Evolutionary conservation across 345 rosid species (phyloP), one percentile per base, ranked within the genome.

Genomic region (Eutrema heterophyllum): DNA sequence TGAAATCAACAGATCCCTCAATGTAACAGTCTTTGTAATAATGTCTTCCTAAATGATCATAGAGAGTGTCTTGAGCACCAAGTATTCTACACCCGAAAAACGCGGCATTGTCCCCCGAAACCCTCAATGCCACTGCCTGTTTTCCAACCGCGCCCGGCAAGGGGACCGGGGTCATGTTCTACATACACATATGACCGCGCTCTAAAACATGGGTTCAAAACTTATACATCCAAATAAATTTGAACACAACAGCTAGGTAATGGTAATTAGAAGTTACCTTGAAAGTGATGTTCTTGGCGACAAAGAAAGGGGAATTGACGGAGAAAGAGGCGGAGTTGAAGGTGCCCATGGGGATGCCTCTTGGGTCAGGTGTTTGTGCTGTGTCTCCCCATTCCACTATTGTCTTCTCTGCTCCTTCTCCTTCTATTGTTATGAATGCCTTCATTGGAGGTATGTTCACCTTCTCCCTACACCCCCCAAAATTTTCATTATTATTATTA

Each of bases 341-440:
- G 2, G 97, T 92, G 7, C 99, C 99, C 77, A 90, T 45, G 4
- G 89, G 97, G 12, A 71, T 81, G 10, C 99, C 97, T 67, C 10
- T 84, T 4, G 89, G 59, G 6, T 92, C 99, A 1, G 79, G 90
- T 14, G 88, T 92, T 73, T 91, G 87, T 63, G 99, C 99, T 0
- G 92, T 95, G 85, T 95, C 99, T 60, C 97, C 97, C 97, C 97
- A 92, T 80, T 95, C 85, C 55, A 95, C 89, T 9, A 81, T 84
- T 43, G 99, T 92, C 50, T 81, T 85, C 35, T 90, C 97, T 55
- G 97, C 97, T 59, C 99, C 97, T 36, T 87, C 93, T 62, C 99
- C 99, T 85, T 90, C 76, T 67, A 95, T 84, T 15, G 97, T 92
- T 80, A 95, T 81, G 80, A 80, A 95, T 40, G 97, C 85, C 73